Base-by-base conservation (phyloP, 305 asterid genomes). In the Plantago lanceolata region DNA sequence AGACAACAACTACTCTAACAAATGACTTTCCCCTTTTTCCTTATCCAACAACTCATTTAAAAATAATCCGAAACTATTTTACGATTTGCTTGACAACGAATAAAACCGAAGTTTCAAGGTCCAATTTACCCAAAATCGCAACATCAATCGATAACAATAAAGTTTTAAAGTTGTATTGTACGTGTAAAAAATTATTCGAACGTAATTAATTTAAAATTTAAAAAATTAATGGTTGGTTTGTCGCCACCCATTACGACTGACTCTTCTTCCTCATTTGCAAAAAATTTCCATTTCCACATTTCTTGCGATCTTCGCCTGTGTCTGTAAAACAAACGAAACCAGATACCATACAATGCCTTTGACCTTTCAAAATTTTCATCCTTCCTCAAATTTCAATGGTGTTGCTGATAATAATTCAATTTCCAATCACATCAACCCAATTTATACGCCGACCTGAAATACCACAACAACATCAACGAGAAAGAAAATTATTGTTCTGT, bases 341-440 rank as follows among this genome's bases (percentile, higher is more conserved):
- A 50, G 21, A 18, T 9, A 9, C 58, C 28, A 80, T 45, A 47
- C 37, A 56, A 70, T 80, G 82, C 58, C 61, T 71, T 86, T 84
- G 92, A 84, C 90, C 82, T 75, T 78, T 79, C 85, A 80, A 79
- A 71, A 65, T 68, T 65, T 69, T 56, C 16, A 2, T 40, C 45
- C 15, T 48, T 35, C 55, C 58, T 44, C 24, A n/a, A 31, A 67
- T 66, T 43, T 21, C 63, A 15, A 26, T 35, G 62, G 58, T 18
- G 63, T 61, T 63, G 71, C 58, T 73, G 71, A 50, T 68, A 35
- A 50, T 68, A 35, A 63, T 68, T 51, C 72, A 44, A 65, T 70
- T 63, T 67, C 59, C 64, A 65, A 67, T 76, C 72, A 63, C 69
- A 63, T 72, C 79, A 31, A 33, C 43, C 71, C 55, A 37, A 58